phyloP scores from a whole-genome alignment of 352 stramenopile genomes.

The Globisporangium nodosum region DNA sequence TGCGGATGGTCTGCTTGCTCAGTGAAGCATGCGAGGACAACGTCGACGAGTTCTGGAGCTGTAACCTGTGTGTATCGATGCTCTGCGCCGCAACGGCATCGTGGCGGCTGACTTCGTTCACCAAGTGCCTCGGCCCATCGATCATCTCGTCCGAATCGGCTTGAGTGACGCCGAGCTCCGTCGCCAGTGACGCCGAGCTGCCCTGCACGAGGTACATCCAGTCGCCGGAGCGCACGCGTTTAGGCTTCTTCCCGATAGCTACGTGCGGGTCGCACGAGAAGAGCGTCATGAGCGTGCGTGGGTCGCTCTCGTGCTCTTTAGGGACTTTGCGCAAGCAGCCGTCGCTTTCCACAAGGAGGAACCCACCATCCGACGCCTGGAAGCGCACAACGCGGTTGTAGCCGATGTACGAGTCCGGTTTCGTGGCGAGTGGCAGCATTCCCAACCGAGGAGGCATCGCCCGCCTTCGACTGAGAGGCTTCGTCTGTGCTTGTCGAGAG shows the following conservation, averaged over 20 bases:
- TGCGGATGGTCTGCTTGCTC: conserved; percentile 10
- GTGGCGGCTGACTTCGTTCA: conserved; percentile 3
- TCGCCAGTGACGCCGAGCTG: conserved; percentile 12
- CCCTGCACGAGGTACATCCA: conserved; percentile 27
- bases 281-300: conserved; percentile 29
- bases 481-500: not conserved
- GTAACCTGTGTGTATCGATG: too few species aligned
- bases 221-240: conserved; percentile 18
- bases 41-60: not conserved
- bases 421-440: not conserved
- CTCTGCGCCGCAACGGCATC: not conserved
- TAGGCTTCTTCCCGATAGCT: conserved; percentile 14
- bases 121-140: conserved; percentile 2
- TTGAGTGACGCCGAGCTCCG: conserved; percentile 5
- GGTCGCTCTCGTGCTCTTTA: conserved; percentile 15
- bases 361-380: conserved; percentile 29
- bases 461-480: not conserved
- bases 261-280: conserved; percentile 26
- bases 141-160: conserved; percentile 15
- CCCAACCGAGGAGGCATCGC: not conserved
- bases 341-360: conserved; percentile 30
- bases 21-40: not conserved
- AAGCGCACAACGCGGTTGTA: conserved; percentile 35
- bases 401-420: conserved; percentile 15
- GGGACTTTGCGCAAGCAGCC: conserved; percentile 29